Evolutionary conservation across 768 basidiomycete species (phyloP).

Genomic region (Mrakia gelida): DNA sequence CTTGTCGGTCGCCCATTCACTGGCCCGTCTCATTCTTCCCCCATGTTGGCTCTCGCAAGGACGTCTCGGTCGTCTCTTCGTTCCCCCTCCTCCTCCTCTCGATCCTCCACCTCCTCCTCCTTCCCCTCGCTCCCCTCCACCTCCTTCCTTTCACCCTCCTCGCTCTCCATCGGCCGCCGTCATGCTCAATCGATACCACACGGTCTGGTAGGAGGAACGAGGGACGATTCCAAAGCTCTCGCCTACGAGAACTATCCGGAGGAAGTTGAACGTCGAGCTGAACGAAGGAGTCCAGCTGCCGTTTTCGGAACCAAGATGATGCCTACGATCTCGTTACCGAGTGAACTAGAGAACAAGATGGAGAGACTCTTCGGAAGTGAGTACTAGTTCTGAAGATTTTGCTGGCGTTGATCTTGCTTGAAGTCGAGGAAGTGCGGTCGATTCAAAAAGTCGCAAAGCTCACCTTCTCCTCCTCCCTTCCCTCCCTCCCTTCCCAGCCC

Average conservation of each 20-base stretch:
- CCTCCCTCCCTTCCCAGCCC: neutral
- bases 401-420: too few species aligned
- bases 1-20: neutral
- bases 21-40: neutral
- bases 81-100: neutral
- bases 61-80: neutral
- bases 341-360: constrained; percentile 32
- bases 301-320: constrained; percentile 26
- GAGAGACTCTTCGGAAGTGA: constrained; percentile 25
- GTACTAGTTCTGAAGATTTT: neutral
- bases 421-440: neutral
- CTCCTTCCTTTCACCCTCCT: neutral
- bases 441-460: neutral
- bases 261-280: constrained; percentile 15
- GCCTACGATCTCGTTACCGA: constrained; percentile 26
- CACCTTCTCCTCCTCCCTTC: neutral
- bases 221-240: neutral
- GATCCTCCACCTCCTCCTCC: neutral
- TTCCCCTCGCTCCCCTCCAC: neutral
- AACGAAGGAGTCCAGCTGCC: constrained; percentile 26
- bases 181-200: neutral
- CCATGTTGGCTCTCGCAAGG: neutral
- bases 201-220: neutral
- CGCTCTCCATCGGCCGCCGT: neutral
- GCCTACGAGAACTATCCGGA: constrained; percentile 3